Percentiles rank a stretch among this genome's conserved stretches.
phyloP scores from a whole-genome alignment of 192 early-diverging fungal species.

The Coemansia sp. region DNA sequence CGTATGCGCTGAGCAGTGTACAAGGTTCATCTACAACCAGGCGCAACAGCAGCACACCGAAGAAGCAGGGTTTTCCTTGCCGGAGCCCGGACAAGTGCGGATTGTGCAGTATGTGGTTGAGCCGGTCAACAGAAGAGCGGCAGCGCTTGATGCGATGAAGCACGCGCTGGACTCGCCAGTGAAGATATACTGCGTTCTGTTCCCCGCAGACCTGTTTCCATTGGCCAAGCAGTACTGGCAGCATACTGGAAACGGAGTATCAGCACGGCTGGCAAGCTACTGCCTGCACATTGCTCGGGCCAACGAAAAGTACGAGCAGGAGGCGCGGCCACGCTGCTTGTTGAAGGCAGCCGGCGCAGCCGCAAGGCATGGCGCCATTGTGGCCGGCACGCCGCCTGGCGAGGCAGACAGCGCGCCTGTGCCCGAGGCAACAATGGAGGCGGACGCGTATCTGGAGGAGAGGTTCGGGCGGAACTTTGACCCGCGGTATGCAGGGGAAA shows the following conservation, averaged over 20 bases:
- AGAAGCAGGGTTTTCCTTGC: constrained; percentile 10
- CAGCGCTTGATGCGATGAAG: constrained; percentile 47
- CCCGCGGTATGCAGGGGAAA: constrained; percentile 66
- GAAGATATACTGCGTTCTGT: constrained; percentile 70
- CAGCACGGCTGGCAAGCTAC: constrained; percentile 83
- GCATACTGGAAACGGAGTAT: constrained; percentile 88
- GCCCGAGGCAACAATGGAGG: constrained; percentile 34
- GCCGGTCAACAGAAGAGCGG: constrained; percentile 42
- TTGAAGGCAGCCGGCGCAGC: background rate
- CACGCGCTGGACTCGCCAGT: constrained; percentile 54
- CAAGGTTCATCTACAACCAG: constrained; percentile 46
- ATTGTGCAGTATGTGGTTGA: constrained; percentile 43
- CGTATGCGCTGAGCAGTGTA: constrained; percentile 62
- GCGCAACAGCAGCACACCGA: constrained; percentile 31
- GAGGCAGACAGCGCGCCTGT: constrained; percentile 1
- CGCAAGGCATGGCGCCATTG: constrained; percentile 4
- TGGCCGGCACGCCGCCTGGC: background rate
- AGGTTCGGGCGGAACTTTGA: constrained; percentile 91
- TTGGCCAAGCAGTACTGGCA: constrained; percentile 97
- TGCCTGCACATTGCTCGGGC: constrained; percentile 72
- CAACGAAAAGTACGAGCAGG: constrained; percentile 51
- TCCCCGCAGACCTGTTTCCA: constrained; percentile 66
- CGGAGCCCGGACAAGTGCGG: constrained; percentile 38
- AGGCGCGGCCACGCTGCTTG: constrained; percentile 7
- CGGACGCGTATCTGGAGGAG: constrained; percentile 79